Evolutionary conservation across 805 yeast species (phyloP).

Genomic region (Starmerella vitae): DNA sequence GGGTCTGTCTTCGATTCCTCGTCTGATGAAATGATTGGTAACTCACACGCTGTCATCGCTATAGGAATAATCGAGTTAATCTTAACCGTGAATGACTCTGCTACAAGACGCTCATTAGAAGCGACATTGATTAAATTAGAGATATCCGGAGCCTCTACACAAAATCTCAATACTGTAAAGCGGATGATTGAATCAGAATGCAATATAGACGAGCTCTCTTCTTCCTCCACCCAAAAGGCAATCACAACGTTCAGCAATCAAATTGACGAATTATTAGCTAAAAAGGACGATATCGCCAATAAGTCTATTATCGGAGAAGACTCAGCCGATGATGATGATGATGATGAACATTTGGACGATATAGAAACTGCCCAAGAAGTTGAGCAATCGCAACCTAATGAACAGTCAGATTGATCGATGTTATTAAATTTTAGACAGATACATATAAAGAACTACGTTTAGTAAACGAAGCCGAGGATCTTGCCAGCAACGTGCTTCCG

Average conservation of each 20-base stretch:
- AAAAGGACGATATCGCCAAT: neutral
- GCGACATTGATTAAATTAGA: conserved; percentile 5
- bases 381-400: neutral
- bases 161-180: too few species aligned
- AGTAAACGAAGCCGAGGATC: conserved; percentile 96
- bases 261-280: neutral
- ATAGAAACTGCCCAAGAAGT: neutral
- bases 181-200: too few species aligned
- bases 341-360: neutral
- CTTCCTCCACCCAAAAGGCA: neutral
- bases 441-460: conserved; percentile 23
- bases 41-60: conserved; percentile 13
- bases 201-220: too few species aligned
- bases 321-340: neutral
- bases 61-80: conserved; percentile 2
- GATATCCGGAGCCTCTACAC: too few species aligned
- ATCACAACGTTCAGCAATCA: conserved; percentile 1
- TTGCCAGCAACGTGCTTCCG: conserved; percentile 99
- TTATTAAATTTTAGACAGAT: neutral
- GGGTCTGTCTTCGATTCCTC: neutral
- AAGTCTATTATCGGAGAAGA: too few species aligned
- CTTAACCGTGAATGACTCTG: neutral
- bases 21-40: neutral
- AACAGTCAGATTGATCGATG: neutral
- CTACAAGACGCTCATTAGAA: conserved; percentile 7